Conservation (phyloP, 2,329 filamentous ascomycete genomes). For the Thermothelomyces thermophilus region DNA sequence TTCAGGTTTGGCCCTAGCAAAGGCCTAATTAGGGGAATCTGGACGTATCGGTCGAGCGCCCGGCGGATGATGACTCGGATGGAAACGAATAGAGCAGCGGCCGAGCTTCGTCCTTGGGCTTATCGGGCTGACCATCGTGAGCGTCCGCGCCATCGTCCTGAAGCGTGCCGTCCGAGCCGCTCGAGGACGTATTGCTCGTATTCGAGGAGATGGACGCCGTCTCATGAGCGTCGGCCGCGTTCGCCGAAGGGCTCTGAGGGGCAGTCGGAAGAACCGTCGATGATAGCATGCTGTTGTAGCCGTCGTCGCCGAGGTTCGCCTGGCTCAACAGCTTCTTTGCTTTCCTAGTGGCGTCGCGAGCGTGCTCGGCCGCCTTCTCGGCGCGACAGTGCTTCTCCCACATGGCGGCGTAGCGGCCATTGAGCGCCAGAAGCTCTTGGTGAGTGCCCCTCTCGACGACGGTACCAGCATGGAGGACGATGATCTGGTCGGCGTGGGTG, state of each 20-base stretch:
- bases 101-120: slow-evolving; percentile 3
- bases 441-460: slow-evolving; percentile 76
- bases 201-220: slow-evolving; percentile 17
- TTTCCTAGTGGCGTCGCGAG: slow-evolving; percentile 37
- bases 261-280: slow-evolving; percentile 36
- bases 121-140: slow-evolving; percentile 5
- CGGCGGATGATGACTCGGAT: slow-evolving; percentile 16
- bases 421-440: slow-evolving; percentile 61
- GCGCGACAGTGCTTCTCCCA: slow-evolving; percentile 85
- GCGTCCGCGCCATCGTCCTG: slow-evolving; percentile 18
- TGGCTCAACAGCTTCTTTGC: slow-evolving; percentile 42
- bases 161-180: slow-evolving; percentile 20
- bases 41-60: slow-evolving; percentile 14
- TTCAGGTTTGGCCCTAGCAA: background rate
- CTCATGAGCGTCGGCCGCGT: slow-evolving; percentile 22
- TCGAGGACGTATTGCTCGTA: slow-evolving; percentile 12
- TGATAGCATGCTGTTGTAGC: slow-evolving; percentile 41
- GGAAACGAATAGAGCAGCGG: slow-evolving; percentile 18
- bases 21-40: slow-evolving; percentile 3
- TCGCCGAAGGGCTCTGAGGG: slow-evolving; percentile 29
- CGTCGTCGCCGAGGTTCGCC: slow-evolving; percentile 44
- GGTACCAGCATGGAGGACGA: slow-evolving; percentile 69
- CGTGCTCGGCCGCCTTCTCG: slow-evolving; percentile 60
- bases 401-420: slow-evolving; percentile 74
- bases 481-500: slow-evolving; percentile 77